Evolutionary conservation across 495 filamentous ascomycete species (phyloP).

Genomic region (Tuber magnatum): DNA sequence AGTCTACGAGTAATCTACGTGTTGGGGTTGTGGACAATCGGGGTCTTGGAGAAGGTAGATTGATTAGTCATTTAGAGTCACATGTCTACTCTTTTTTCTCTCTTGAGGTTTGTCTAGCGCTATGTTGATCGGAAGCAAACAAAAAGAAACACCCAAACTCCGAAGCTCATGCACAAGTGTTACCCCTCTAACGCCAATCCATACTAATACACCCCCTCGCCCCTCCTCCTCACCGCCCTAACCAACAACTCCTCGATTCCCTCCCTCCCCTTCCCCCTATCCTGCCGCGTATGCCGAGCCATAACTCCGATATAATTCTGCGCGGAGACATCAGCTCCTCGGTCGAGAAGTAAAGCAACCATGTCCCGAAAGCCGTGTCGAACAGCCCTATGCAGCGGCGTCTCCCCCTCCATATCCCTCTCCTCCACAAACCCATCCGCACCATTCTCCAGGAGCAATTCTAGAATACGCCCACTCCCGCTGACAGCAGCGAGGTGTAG

Average conservation of each 20-base stretch:
- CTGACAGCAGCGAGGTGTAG: slow-evolving; percentile 7
- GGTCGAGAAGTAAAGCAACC: background rate
- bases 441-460: slow-evolving; percentile 7
- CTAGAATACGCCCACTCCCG: background rate
- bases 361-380: background rate
- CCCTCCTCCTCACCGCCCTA: background rate
- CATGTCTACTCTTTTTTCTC: background rate
- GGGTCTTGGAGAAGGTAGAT: too few relatives aligned
- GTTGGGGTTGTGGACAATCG: too few relatives aligned
- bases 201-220: background rate
- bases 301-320: slow-evolving; percentile 17
- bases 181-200: background rate
- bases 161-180: background rate
- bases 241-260: background rate
- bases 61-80: too few relatives aligned
- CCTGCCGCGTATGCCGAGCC: slow-evolving; percentile 4
- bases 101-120: background rate
- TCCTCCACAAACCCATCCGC: background rate
- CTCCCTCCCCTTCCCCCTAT: background rate
- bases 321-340: background rate
- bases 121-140: background rate
- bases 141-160: background rate
- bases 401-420: slow-evolving; percentile 6
- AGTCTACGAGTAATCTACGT: too few relatives aligned
- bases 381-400: slow-evolving; percentile 6